Percentiles rank a stretch among this genome's conserved stretches.
phyloP scores from a whole-genome alignment of 345 rosid species.

The Citrus medica region DNA sequence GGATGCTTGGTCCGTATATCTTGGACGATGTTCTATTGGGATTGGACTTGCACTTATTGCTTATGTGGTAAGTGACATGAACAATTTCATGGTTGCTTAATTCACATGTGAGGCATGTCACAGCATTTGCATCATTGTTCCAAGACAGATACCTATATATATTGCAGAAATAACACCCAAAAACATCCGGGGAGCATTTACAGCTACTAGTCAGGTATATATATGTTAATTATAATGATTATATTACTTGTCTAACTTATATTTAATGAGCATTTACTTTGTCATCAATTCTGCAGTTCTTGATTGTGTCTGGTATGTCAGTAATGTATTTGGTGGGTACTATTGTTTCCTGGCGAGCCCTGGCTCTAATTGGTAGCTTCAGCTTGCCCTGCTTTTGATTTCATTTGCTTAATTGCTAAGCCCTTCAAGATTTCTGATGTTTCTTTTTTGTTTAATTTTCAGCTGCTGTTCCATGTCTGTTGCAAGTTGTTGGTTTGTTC shows the following conservation, averaged over 20 bases:
- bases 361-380: conserved; percentile 23
- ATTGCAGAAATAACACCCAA: conserved; percentile 13
- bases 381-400: not conserved
- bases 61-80: conserved; percentile 28
- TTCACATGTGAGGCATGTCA: not conserved
- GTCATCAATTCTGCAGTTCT: conserved; percentile 11
- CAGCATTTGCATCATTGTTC: not conserved
- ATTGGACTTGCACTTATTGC: conserved; percentile 30
- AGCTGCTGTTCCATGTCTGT: conserved; percentile 32
- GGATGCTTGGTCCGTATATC: conserved; percentile 33
- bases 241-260: not conserved
- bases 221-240: no score
- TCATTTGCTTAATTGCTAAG: not conserved
- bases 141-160: conserved; percentile 21
- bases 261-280: not conserved
- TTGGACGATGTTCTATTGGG: conserved; percentile 32
- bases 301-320: conserved; percentile 7
- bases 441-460: not conserved
- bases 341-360: conserved; percentile 18
- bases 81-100: not conserved
- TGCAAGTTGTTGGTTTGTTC: conserved; percentile 31
- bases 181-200: conserved; percentile 8
- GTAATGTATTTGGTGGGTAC: conserved; percentile 14
- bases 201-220: conserved; percentile 17
- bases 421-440: not conserved